These are phyloP conservation scores for Panaeolus cyanescens DNA, from an alignment of 768 basidiomycete genomes.

Conservation along the genomic window DNA sequence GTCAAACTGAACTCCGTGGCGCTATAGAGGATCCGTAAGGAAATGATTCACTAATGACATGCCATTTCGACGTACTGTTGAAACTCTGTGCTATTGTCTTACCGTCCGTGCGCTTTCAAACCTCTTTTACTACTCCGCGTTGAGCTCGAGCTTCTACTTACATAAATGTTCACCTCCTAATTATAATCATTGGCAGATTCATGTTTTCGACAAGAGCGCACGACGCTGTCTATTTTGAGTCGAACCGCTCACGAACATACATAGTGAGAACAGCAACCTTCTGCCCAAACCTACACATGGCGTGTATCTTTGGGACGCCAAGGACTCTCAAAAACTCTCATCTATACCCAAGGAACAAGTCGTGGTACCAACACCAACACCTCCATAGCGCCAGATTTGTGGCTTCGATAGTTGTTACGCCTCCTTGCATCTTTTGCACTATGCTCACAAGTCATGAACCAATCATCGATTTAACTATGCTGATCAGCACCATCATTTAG, in stretches of 20 bases:
- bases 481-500: background rate
- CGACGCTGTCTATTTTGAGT: background rate
- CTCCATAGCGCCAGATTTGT: background rate
- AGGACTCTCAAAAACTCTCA: background rate
- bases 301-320: background rate
- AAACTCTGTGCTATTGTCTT: background rate
- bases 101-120: background rate
- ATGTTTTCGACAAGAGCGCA: background rate
- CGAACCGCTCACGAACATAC: too few species aligned
- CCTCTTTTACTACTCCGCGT: background rate
- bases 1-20: background rate
- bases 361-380: background rate
- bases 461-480: background rate
- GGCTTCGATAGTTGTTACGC: background rate
- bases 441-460: background rate
- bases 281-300: too few species aligned
- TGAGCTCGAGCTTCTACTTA: background rate
- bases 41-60: background rate
- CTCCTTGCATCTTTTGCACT: background rate
- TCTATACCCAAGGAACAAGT: background rate
- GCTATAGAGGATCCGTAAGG: slow-evolving; percentile 1
- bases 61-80: background rate
- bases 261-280: too few species aligned
- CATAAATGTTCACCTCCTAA: background rate
- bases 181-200: background rate